Evolutionary conservation across 495 filamentous ascomycete genomes (phyloP).

Genomic region (Clavariopsis aquatica): DNA sequence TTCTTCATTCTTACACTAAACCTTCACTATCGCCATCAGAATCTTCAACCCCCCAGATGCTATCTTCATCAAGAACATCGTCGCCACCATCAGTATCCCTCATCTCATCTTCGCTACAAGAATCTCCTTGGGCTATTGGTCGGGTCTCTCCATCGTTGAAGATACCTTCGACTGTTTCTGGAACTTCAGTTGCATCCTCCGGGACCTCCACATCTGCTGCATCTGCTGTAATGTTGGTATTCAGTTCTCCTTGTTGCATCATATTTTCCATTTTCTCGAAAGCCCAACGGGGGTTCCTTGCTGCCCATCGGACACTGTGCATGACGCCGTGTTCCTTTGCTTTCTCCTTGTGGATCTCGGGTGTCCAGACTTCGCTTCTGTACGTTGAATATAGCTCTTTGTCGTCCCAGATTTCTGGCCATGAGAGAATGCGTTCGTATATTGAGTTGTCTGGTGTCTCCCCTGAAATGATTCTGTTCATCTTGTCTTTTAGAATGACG

Average conservation of each 20-base stretch:
- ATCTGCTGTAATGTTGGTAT: neutral
- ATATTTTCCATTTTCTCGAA: constrained; percentile 31
- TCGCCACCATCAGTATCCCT: constrained; percentile 14
- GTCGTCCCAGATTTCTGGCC: constrained; percentile 44
- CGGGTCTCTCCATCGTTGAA: constrained; percentile 24
- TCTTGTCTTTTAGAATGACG: constrained; percentile 82
- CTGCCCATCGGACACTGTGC: constrained; percentile 13
- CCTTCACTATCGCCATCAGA: neutral
- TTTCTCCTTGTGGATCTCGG: constrained; percentile 10
- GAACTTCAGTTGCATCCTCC: constrained; percentile 23
- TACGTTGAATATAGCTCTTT: constrained; percentile 18
- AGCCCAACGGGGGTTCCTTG: constrained; percentile 19
- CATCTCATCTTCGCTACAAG: constrained; percentile 19
- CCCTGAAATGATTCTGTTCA: constrained; percentile 43
- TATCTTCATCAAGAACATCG: constrained; percentile 9
- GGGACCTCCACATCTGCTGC: constrained; percentile 23
- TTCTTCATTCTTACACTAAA: neutral
- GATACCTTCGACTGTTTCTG: constrained; percentile 23
- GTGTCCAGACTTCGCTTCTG: constrained; percentile 5
- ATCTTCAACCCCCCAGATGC: neutral
- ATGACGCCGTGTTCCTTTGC: constrained; percentile 24
- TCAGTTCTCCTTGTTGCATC: neutral
- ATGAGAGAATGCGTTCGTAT: constrained; percentile 47
- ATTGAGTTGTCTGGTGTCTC: constrained; percentile 52
- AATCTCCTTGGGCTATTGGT: constrained; percentile 9